These are phyloP conservation scores for Globomyces sp. DNA, from an alignment of 371 early-diverging fungal genomes.

Conservation along the genomic window DNA sequence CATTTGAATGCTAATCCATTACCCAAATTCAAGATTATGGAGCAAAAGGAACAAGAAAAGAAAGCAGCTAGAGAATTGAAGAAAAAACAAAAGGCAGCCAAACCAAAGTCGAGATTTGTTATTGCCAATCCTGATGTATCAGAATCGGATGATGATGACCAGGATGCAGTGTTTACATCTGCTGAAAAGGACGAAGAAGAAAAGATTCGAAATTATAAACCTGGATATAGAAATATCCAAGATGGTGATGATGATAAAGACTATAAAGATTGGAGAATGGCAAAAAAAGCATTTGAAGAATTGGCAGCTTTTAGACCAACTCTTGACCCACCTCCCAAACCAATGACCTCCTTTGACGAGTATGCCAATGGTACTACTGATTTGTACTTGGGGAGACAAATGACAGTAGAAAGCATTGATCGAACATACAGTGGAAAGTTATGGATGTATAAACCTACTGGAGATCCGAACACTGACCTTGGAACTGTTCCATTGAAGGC, in stretches of 20 bases:
- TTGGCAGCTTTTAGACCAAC: conserved; percentile 31
- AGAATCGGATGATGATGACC: conserved; percentile 6
- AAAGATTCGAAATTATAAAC: conserved; percentile 23
- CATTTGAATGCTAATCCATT: conserved; percentile 38
- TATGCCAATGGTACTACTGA: conserved; percentile 25
- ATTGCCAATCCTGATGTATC: conserved; percentile 23
- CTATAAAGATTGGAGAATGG: conserved; percentile 19
- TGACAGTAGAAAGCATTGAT: conserved; percentile 11
- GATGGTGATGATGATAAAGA: conserved; percentile 18
- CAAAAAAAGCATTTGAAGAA: conserved; percentile 23
- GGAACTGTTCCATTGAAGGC: conserved; percentile 35
- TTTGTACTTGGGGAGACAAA: conserved; percentile 34
- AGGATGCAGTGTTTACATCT: not conserved
- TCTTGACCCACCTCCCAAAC: conserved; percentile 24
- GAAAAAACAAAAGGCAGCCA: conserved; percentile 14
- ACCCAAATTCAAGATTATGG: conserved; percentile 19
- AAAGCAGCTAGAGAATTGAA: conserved; percentile 12
- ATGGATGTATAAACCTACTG: conserved; percentile 45
- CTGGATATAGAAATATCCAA: conserved; percentile 26
- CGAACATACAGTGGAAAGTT: conserved; percentile 32
- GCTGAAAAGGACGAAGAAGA: conserved; percentile 25
- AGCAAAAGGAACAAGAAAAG: conserved; percentile 7
- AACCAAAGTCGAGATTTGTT: conserved; percentile 15
- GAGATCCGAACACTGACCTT: conserved; percentile 19
- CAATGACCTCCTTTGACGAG: conserved; percentile 22